Conservation (phyloP, 345 rosid species). For the Linum lewisii region DNA sequence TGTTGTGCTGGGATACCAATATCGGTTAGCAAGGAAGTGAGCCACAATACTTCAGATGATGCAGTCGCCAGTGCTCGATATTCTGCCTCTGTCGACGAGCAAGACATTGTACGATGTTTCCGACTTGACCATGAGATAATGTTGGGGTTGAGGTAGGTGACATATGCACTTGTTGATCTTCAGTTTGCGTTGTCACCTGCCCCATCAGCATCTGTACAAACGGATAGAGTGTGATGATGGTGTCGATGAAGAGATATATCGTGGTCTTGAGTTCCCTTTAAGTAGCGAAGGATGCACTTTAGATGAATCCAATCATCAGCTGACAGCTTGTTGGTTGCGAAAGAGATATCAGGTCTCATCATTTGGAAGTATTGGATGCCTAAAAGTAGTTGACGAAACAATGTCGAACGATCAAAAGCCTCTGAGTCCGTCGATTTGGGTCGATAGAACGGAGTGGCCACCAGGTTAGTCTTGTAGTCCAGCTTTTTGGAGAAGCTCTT, state of each 20-base stretch:
- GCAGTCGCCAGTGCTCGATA: neutral
- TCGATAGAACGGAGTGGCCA: too few relatives aligned
- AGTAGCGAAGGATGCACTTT: neutral
- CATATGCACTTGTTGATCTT: neutral
- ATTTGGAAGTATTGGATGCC: too few relatives aligned
- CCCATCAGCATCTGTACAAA: neutral
- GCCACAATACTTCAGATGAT: neutral
- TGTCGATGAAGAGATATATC: neutral
- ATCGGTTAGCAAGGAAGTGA: neutral
- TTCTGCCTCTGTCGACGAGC: neutral
- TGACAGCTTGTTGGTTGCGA: too few relatives aligned
- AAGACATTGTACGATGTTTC: neutral
- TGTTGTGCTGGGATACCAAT: neutral
- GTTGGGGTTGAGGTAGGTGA: neutral
- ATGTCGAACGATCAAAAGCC: too few relatives aligned
- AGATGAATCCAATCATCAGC: neutral
- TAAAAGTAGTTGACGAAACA: too few relatives aligned
- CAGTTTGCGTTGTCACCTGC: neutral
- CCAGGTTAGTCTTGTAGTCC: too few relatives aligned
- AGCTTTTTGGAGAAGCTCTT: too few relatives aligned
- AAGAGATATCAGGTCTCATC: too few relatives aligned
- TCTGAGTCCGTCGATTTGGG: too few relatives aligned
- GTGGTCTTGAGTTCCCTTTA: neutral
- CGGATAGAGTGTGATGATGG: neutral
- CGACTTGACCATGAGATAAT: neutral